These are phyloP conservation scores for Escovopsis sp. DNA, from an alignment of 2,329 filamentous ascomycete genomes.

Conservation along the genomic window DNA sequence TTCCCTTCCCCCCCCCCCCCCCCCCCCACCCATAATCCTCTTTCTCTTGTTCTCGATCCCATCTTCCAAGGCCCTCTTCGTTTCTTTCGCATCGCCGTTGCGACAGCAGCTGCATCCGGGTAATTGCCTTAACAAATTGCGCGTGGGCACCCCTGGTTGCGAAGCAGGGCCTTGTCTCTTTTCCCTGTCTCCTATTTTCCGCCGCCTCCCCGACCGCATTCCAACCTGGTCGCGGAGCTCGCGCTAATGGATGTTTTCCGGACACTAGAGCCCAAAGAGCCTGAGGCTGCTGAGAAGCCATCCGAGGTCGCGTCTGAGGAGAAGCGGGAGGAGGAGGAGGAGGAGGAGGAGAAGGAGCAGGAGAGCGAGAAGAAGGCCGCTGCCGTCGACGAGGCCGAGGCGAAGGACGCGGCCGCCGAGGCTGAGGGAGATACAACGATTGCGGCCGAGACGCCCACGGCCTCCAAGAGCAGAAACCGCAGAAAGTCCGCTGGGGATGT, in stretches of 20 bases:
- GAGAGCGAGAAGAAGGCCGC: slow-evolving; percentile 12
- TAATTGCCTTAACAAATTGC: too few species aligned
- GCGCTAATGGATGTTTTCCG: slow-evolving; percentile 14
- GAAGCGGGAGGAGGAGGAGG: too few species aligned
- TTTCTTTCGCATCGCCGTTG: too few species aligned
- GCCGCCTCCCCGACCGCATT: not conserved
- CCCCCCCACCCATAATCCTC: too few species aligned
- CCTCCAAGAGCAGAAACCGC: slow-evolving; percentile 31
- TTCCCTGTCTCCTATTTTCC: too few species aligned
- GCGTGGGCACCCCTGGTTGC: too few species aligned
- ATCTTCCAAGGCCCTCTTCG: too few species aligned
- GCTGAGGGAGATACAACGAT: slow-evolving; percentile 14
- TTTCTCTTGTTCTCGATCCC: too few species aligned
- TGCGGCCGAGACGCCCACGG: slow-evolving; percentile 15
- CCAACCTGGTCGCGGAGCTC: not conserved
- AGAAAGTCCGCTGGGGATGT: slow-evolving; percentile 63
- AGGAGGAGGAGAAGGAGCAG: not conserved
- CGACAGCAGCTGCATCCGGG: too few species aligned
- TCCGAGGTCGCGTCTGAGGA: slow-evolving; percentile 16
- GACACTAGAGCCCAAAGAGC: slow-evolving; percentile 13
- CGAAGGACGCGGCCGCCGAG: slow-evolving; percentile 20
- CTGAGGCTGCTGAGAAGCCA: slow-evolving; percentile 16
- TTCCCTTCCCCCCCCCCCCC: not conserved
- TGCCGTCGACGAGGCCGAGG: slow-evolving; percentile 39
- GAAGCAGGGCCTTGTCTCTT: too few species aligned